Evolutionary conservation across 1,139 yeast genomes (phyloP).

Genomic region (Suhomyces bolitotheri): DNA sequence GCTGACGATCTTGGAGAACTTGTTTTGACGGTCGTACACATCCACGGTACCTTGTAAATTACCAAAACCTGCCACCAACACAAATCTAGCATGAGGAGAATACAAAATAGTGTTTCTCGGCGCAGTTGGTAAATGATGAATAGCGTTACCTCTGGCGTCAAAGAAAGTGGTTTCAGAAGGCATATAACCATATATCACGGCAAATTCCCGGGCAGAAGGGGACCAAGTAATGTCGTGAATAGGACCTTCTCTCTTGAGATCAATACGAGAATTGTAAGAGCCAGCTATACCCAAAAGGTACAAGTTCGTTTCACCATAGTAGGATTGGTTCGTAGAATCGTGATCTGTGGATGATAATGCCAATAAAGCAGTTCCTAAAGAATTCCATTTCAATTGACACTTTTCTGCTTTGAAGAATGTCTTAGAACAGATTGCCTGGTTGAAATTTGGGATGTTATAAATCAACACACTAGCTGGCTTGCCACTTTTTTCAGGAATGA

Average conservation of each 20-base stretch:
- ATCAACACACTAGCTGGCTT: conserved; percentile 88
- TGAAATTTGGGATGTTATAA: conserved; percentile 73
- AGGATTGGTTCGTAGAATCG: conserved; percentile 89
- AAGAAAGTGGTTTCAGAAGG: conserved; percentile 95
- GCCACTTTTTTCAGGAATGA: conserved; percentile 80
- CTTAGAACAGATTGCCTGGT: conserved; percentile 81
- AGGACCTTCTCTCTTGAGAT: conserved; percentile 90
- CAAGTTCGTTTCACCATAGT: conserved; percentile 94
- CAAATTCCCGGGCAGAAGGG: conserved; percentile 94
- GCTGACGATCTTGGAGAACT: conserved; percentile 74
- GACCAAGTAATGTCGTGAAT: conserved; percentile 98
- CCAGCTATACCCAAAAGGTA: conserved; percentile 92
- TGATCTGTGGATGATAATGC: conserved; percentile 96
- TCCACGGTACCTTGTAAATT: conserved; percentile 96
- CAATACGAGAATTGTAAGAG: conserved; percentile 84
- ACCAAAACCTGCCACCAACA: conserved; percentile 96
- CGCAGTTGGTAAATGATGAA: conserved; percentile 80
- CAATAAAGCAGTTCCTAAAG: conserved; percentile 87
- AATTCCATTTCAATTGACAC: conserved; percentile 91
- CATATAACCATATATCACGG: conserved; percentile 96
- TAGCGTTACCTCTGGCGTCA: conserved; percentile 88
- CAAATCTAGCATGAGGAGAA: conserved; percentile 91
- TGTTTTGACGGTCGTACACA: conserved; percentile 88
- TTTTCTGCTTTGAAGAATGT: conserved; percentile 94
- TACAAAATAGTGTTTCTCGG: conserved; percentile 88